These are phyloP conservation scores for Gnetum montanum DNA, from an alignment of 75 land plant genomes.

Conservation along the genomic window DNA sequence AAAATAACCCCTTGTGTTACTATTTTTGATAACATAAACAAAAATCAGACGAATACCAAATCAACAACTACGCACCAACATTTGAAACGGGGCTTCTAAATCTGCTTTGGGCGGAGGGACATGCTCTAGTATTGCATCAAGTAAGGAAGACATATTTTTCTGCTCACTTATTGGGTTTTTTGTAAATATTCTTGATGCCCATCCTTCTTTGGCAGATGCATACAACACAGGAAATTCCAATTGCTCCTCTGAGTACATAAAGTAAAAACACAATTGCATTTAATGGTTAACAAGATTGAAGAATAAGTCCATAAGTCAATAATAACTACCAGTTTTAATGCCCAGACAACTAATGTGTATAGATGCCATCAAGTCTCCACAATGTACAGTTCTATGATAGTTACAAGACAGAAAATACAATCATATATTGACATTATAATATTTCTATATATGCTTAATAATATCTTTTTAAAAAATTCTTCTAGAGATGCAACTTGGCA, in stretches of 20 bases:
- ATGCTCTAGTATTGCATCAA: constrained; percentile 73
- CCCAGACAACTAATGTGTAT: no score
- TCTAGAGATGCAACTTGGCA: no score
- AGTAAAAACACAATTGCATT: background rate
- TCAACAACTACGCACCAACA: constrained; percentile 56
- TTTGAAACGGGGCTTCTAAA: constrained; percentile 70
- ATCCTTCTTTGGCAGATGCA: constrained; percentile 97
- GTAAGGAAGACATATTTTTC: constrained; percentile 69
- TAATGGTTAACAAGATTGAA: background rate
- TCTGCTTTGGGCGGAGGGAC: constrained; percentile 77
- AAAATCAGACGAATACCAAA: background rate
- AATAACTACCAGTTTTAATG: no score
- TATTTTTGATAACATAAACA: no score
- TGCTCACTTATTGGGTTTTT: constrained; percentile 57
- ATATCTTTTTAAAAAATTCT: no score
- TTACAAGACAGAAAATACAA: no score
- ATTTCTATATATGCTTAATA: no score
- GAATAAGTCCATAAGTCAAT: no score
- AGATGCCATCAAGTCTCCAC: no score
- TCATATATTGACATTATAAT: background rate
- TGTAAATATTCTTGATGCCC: constrained; percentile 82
- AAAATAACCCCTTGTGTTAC: no score
- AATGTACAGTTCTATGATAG: no score
- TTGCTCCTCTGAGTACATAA: constrained; percentile 63
- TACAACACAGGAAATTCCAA: constrained; percentile 96